These are phyloP conservation scores for Pinus albicaulis DNA, from an alignment of 75 land plant species.

Conservation along the genomic window DNA sequence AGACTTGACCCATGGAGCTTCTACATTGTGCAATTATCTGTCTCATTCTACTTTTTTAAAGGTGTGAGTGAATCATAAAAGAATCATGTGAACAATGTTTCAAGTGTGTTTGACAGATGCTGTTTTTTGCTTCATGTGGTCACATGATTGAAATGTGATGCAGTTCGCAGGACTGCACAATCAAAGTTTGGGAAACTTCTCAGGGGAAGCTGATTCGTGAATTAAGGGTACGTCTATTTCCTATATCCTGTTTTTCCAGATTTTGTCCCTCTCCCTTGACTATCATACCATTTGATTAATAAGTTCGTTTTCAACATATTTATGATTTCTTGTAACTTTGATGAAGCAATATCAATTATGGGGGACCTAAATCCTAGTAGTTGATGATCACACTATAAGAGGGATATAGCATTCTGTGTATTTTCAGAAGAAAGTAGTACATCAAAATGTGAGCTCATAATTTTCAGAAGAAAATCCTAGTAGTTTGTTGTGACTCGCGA, in stretches of 20 bases:
- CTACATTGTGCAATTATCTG: neutral
- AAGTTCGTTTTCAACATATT: neutral
- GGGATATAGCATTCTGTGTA: neutral
- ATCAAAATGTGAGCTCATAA: neutral
- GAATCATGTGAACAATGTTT: too few relatives aligned
- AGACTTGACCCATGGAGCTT: neutral
- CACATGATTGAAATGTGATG: neutral
- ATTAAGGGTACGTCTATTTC: constrained; percentile 57
- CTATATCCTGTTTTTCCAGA: neutral
- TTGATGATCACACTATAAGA: neutral
- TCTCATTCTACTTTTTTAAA: neutral
- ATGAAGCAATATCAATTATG: neutral
- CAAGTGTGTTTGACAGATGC: neutral
- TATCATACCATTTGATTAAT: neutral
- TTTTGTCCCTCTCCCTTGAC: neutral
- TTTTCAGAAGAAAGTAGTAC: neutral
- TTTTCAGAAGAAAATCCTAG: neutral
- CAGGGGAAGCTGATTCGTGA: constrained; percentile 94
- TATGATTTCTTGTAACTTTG: neutral
- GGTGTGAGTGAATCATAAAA: too few relatives aligned
- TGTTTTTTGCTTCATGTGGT: neutral
- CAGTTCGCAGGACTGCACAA: constrained; percentile 92
- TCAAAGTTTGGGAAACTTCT: constrained; percentile 94
- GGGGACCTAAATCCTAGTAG: too few relatives aligned
- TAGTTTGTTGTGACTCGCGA: neutral